Conservation (phyloP, 2,329 filamentous ascomycete species). For the Decorospora gaudefroyi region DNA sequence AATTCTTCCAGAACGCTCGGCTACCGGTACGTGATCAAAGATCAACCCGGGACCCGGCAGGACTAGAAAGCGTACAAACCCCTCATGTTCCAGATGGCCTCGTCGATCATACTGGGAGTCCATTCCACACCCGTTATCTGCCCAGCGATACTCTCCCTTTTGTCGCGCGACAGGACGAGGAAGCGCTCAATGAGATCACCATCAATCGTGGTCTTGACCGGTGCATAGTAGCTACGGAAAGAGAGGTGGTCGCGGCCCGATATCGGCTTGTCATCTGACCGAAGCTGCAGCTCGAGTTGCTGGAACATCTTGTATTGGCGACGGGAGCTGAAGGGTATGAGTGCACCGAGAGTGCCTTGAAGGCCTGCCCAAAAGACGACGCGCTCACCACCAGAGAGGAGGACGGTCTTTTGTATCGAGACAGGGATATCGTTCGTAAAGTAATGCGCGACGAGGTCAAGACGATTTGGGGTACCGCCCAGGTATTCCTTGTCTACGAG, state of each 20-base stretch:
- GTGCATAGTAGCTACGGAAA: conserved; percentile 93
- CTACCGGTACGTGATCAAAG: too few species aligned
- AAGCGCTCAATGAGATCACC: conserved; percentile 95
- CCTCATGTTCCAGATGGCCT: conserved; percentile 69
- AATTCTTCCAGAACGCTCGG: not conserved
- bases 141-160: conserved; percentile 92
- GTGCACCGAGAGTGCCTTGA: conserved; percentile 89
- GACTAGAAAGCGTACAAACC: conserved; percentile 41
- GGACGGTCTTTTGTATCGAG: conserved; percentile 82
- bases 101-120: conserved; percentile 83
- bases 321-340: conserved; percentile 87
- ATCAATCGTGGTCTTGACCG: conserved; percentile 95
- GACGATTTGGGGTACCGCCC: conserved; percentile 81
- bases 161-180: conserved; percentile 78
- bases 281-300: conserved; percentile 83
- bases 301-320: conserved; percentile 99
- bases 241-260: conserved; percentile 94
- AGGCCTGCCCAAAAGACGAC: conserved; percentile 92
- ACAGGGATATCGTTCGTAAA: conserved; percentile 92
- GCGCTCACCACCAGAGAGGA: conserved; percentile 90
- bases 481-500: conserved; percentile 88
- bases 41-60: too few species aligned
- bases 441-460: conserved; percentile 84
- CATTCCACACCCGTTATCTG: conserved; percentile 78
- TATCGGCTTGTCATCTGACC: conserved; percentile 75